These are phyloP conservation scores for bread wheat (Triticum aestivum) DNA, from an alignment of 176 grass and related monocot genomes.

Conservation along the genomic window DNA sequence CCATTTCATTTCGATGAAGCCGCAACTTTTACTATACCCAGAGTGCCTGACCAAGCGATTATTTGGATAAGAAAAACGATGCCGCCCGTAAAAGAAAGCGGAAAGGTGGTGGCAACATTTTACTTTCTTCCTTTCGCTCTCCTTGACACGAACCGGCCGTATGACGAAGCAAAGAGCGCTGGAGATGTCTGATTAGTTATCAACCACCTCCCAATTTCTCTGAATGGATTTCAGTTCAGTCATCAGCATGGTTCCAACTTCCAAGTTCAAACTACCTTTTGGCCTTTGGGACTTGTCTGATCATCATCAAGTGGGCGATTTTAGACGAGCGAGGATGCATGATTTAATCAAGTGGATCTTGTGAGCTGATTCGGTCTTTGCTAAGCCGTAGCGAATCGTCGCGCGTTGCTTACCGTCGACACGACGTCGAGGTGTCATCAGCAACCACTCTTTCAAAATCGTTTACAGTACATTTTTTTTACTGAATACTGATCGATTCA, in stretches of 20 bases:
- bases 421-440: background rate
- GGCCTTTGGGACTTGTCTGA: background rate
- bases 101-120: background rate
- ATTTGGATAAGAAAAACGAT: too few relatives aligned
- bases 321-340: background rate
- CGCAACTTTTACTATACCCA: too few relatives aligned
- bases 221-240: conserved; percentile 14
- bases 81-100: too few relatives aligned
- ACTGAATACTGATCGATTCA: background rate
- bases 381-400: conserved; percentile 2
- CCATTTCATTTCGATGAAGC: background rate
- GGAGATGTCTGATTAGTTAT: background rate
- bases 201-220: background rate
- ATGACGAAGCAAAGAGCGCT: conserved; percentile 13
- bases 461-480: background rate
- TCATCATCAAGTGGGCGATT: conserved; percentile 18
- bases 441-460: background rate
- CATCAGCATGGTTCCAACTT: background rate
- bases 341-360: background rate
- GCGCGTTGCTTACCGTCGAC: background rate
- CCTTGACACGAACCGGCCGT: background rate
- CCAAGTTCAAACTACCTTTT: conserved; percentile 21
- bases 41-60: too few relatives aligned
- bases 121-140: background rate
- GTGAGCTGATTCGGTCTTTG: conserved; percentile 22